phyloP scores from a whole-genome alignment of 148 eudicot species.

The Vaccinium myrtillus region DNA sequence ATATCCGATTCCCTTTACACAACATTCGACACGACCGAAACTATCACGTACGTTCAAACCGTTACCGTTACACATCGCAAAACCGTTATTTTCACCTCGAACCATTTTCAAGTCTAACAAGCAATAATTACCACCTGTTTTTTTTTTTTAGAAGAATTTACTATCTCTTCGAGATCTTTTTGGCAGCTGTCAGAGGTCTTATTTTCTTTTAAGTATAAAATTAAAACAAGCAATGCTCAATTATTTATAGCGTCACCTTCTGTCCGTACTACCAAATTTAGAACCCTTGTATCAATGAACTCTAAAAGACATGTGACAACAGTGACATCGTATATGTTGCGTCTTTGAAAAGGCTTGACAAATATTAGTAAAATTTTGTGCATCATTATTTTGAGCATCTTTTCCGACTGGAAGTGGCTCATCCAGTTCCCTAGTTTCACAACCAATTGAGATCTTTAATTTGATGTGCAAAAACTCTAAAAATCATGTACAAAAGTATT shows the following conservation, averaged over 20 bases:
- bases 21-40: too few relatives aligned
- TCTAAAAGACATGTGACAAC: neutral
- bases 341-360: neutral
- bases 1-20: too few relatives aligned
- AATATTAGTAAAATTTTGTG: neutral
- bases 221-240: neutral
- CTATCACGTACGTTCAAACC: too few relatives aligned
- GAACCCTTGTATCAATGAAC: neutral
- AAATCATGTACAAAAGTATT: too few relatives aligned
- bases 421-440: neutral
- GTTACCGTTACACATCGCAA: too few relatives aligned
- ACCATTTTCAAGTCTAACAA: too few relatives aligned
- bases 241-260: constrained; percentile 3
- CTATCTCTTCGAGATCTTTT: neutral
- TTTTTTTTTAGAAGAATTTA: neutral
- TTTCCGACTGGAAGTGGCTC: neutral
- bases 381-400: neutral
- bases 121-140: too few relatives aligned
- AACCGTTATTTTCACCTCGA: too few relatives aligned
- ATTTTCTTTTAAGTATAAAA: neutral
- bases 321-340: neutral
- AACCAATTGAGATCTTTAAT: too few relatives aligned
- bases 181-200: neutral
- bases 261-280: neutral
- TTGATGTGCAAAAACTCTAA: too few relatives aligned